Conservation (phyloP, 768 basidiomycete species). For the button mushroom (Agaricus bisporus) region DNA sequence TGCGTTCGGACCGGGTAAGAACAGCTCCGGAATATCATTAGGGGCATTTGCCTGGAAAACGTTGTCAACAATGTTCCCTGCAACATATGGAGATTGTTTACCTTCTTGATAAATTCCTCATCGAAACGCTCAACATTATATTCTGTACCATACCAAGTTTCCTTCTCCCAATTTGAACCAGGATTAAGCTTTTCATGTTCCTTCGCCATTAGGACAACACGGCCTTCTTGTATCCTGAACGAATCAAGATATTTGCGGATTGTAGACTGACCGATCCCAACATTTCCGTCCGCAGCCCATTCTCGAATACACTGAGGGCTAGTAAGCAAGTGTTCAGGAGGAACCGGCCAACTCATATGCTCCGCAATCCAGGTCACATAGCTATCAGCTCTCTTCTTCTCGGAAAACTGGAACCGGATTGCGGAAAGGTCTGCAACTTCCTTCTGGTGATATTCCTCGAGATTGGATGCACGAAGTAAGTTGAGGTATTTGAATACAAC, state of each 20-base stretch:
- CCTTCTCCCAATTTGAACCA: conserved; percentile 54
- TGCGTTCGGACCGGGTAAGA: conserved; percentile 78
- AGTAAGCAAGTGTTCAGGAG: conserved; percentile 68
- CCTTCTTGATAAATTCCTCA: conserved; percentile 52
- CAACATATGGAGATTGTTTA: not conserved
- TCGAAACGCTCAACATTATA: conserved; percentile 74
- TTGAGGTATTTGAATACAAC: conserved; percentile 76
- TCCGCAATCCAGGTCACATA: conserved; percentile 77
- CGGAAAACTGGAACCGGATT: conserved; percentile 80
- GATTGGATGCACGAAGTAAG: conserved; percentile 53
- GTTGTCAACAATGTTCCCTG: not conserved
- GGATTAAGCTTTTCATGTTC: conserved; percentile 46
- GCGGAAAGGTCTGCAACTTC: conserved; percentile 68
- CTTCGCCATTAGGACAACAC: conserved; percentile 77
- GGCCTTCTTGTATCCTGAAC: conserved; percentile 51
- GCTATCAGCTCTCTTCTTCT: conserved; percentile 73
- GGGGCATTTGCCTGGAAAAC: conserved; percentile 49
- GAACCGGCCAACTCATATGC: conserved; percentile 74
- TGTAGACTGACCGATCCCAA: conserved; percentile 38
- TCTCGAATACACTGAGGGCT: conserved; percentile 68
- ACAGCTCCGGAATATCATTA: conserved; percentile 63
- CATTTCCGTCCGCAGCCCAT: conserved; percentile 50
- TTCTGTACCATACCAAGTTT: conserved; percentile 90
- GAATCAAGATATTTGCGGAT: conserved; percentile 56
- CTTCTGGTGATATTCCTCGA: conserved; percentile 63